These are phyloP conservation scores for Teunomyces pallodes DNA, from an alignment of 805 yeast genomes.

Conservation along the genomic window DNA sequence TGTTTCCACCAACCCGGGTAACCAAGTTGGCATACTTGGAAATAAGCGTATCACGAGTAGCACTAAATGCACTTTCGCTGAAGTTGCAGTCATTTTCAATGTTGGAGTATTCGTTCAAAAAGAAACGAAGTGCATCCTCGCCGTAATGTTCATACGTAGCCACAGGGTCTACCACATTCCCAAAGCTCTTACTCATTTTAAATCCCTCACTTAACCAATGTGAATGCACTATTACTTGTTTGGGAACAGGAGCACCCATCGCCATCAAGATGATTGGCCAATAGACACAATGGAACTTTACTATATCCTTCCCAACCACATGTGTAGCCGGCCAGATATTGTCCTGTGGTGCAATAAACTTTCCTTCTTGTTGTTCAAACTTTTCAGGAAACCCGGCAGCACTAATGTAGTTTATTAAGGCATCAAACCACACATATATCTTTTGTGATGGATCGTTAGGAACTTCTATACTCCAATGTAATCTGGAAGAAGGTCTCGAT, in stretches of 20 bases:
- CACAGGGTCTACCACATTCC: slow-evolving; percentile 92
- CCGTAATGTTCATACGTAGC: slow-evolving; percentile 63
- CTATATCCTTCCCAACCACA: slow-evolving; percentile 88
- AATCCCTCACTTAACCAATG: slow-evolving; percentile 91
- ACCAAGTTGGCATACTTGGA: slow-evolving; percentile 82
- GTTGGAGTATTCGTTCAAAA: slow-evolving; percentile 70
- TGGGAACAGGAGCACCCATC: slow-evolving; percentile 68
- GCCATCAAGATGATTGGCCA: slow-evolving; percentile 95
- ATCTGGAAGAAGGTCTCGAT: slow-evolving; percentile 75
- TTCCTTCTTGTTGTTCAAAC: slow-evolving; percentile 8
- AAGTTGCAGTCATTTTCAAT: slow-evolving; percentile 79
- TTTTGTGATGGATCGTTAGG: slow-evolving; percentile 77
- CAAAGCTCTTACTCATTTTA: slow-evolving; percentile 91
- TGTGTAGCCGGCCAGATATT: slow-evolving; percentile 71
- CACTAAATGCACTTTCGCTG: slow-evolving; percentile 52
- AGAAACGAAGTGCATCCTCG: slow-evolving; percentile 70
- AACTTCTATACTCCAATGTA: slow-evolving; percentile 88
- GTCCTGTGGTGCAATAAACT: slow-evolving; percentile 8
- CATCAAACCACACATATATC: slow-evolving; percentile 97
- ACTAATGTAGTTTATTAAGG: slow-evolving; percentile 80
- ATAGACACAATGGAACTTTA: slow-evolving; percentile 82
- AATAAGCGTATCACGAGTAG: slow-evolving; percentile 61
- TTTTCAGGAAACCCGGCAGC: slow-evolving; percentile 51
- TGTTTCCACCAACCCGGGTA: slow-evolving; percentile 68
- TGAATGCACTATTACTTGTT: slow-evolving; percentile 79